Evolutionary conservation across 163 green algal species (phyloP).

Genomic region (Botryococcus braunii): DNA sequence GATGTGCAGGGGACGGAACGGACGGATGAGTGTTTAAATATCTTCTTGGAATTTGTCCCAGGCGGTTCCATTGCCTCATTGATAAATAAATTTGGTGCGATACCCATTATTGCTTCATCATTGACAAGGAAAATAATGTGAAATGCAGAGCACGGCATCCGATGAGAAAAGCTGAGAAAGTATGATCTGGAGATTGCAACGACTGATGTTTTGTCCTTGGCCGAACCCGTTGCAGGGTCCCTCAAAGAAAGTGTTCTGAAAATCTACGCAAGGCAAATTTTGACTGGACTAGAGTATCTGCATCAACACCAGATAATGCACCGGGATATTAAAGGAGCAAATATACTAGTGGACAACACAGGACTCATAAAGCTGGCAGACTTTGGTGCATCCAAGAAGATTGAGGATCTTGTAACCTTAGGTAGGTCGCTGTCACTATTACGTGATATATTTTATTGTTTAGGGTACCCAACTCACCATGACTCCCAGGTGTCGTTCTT

Average conservation of each 20-base stretch:
- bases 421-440: conserved; percentile 24
- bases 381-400: conserved; percentile 90
- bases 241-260: conserved; percentile 67
- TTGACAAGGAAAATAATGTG: not conserved
- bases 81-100: conserved; percentile 66
- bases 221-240: conserved; percentile 16
- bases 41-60: conserved; percentile 96
- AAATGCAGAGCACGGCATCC: not conserved
- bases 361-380: conserved; percentile 93
- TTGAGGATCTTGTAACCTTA: conserved; percentile 86
- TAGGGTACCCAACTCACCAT: too few species aligned
- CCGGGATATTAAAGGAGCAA: conserved; percentile 84
- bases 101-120: not conserved
- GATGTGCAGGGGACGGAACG: conserved; percentile 53
- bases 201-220: too few species aligned
- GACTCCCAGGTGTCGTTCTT: too few species aligned
- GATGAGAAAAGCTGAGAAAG: not conserved
- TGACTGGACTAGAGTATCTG: conserved; percentile 67
- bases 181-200: too few species aligned
- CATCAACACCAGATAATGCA: conserved; percentile 79
- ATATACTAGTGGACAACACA: conserved; percentile 86
- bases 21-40: conserved; percentile 69
- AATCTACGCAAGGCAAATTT: conserved; percentile 63
- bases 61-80: conserved; percentile 86
- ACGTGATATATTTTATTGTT: not conserved